Conservation (phyloP, 169 alveolate genomes). For the Pseudocohnilembus persalinus region DNA sequence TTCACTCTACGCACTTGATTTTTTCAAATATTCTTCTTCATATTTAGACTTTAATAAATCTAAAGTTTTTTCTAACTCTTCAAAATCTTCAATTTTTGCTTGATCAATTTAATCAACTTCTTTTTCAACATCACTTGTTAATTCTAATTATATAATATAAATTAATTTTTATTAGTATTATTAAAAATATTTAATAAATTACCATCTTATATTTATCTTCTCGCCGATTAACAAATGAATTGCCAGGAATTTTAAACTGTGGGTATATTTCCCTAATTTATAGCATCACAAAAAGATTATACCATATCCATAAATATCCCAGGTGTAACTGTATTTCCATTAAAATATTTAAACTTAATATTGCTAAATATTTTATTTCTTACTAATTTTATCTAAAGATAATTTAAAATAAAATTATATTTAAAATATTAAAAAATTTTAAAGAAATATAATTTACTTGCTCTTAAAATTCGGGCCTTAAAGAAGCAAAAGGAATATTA, state of each 20-base stretch:
- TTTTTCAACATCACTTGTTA: neutral
- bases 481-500: slow-evolving; percentile 44
- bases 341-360: too few relatives aligned
- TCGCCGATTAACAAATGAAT: neutral
- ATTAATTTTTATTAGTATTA: too few relatives aligned
- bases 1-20: neutral
- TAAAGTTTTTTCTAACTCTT: neutral
- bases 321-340: neutral
- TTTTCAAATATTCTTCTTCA: neutral
- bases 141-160: neutral
- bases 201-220: neutral
- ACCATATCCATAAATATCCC: neutral
- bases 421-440: too few relatives aligned
- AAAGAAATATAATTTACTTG: slow-evolving; percentile 23
- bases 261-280: neutral
- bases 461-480: slow-evolving; percentile 64
- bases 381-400: neutral
- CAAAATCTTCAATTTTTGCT: neutral
- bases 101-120: neutral
- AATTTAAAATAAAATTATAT: too few relatives aligned
- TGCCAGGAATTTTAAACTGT: neutral
- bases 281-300: neutral
- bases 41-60: neutral
- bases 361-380: neutral
- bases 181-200: too few relatives aligned